Conservation (phyloP, 345 rosid genomes). For the Brassica rapa region DNA sequence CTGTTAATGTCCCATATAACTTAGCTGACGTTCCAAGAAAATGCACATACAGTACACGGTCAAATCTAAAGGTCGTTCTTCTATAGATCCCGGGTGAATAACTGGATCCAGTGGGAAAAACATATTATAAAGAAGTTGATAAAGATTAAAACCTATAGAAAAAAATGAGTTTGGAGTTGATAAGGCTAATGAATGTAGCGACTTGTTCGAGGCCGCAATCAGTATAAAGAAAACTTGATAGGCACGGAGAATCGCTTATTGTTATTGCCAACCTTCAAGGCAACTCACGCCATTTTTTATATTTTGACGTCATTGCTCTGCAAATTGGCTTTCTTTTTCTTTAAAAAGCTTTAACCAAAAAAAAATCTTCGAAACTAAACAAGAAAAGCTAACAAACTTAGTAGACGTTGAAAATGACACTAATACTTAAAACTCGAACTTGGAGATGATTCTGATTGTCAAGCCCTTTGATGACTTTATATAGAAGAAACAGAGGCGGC, state of each 20-base stretch:
- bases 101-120: background rate
- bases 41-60: background rate
- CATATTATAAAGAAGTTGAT: background rate
- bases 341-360: too few relatives aligned
- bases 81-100: background rate
- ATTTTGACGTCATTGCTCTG: conserved; percentile 43
- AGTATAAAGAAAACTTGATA: conserved; percentile 29
- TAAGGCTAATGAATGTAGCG: conserved; percentile 22
- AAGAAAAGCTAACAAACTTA: background rate
- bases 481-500: background rate
- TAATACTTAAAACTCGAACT: background rate
- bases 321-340: conserved; percentile 26
- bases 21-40: background rate
- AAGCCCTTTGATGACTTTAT: background rate
- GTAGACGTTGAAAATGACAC: background rate
- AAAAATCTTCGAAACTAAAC: background rate
- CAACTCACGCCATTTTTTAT: conserved; percentile 35
- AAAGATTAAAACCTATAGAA: background rate
- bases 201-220: conserved; percentile 46
- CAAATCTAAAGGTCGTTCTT: background rate
- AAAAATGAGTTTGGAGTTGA: background rate
- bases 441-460: background rate
- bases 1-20: background rate
- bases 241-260: conserved; percentile 44
- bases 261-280: conserved; percentile 46